These are phyloP conservation scores for Miamiensis avidus DNA, from an alignment of 169 alveolate genomes.

Conservation along the genomic window DNA sequence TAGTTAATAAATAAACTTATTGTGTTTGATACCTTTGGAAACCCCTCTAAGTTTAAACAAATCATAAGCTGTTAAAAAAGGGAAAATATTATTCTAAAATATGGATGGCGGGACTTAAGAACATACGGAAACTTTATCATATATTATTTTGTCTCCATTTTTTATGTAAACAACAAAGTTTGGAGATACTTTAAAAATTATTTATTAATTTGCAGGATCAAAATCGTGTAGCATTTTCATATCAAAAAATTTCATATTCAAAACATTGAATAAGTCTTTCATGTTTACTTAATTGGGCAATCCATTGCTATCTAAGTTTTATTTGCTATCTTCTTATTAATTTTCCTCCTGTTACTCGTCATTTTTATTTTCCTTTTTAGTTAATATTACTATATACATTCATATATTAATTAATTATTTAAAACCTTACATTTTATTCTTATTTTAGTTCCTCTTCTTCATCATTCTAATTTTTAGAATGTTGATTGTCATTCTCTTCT, in stretches of 20 bases:
- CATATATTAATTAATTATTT: no score
- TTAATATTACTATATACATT: no score
- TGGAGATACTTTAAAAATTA: constrained; percentile 1
- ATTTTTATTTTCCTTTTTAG: background rate
- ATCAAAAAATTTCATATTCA: constrained; percentile 6
- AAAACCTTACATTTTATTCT: background rate
- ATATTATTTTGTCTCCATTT: background rate
- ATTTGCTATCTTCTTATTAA: background rate
- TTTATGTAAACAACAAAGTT: constrained; percentile 1
- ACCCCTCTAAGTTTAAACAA: constrained; percentile 20
- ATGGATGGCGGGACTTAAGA: constrained; percentile 12
- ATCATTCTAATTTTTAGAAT: background rate
- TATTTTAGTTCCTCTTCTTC: background rate
- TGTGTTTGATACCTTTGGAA: background rate
- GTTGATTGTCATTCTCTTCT: background rate
- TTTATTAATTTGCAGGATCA: constrained; percentile 3
- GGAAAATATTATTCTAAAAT: constrained; percentile 14
- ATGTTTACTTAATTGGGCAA: background rate
- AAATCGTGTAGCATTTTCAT: background rate
- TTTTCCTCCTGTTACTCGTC: background rate
- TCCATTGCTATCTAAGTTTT: background rate
- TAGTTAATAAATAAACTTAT: no score
- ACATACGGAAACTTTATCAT: background rate
- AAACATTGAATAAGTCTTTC: background rate
- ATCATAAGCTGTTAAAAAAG: constrained; percentile 7